Base-by-base conservation (phyloP, 768 basidiomycete species). In the Cyclocybe cylindracea region DNA sequence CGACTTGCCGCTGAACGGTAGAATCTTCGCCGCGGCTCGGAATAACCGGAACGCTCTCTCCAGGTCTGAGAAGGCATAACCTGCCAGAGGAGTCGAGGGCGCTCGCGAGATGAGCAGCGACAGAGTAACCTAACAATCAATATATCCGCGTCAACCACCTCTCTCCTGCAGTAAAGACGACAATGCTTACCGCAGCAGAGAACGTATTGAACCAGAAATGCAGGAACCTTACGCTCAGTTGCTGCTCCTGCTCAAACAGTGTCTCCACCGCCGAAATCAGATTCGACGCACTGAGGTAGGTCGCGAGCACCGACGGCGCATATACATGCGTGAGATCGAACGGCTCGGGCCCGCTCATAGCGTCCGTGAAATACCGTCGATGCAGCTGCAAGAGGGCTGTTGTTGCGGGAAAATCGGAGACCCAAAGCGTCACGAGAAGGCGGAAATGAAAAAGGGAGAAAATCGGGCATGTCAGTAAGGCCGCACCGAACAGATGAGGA, bases 191-290 rank as follows among this genome's bases (percentile, higher is more conserved):
- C 52, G 83, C 83, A 7, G 84, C 84, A 39, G 87, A 87, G 63
- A 87, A 87, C 14, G 80, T 74, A 60, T 89, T 87, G 52, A 85
- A 84, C 87, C 88, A 91, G 59, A 87, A 82, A 63, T 83, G 79
- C 66, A 86, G 76, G 57, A 87, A 85, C 31, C 88, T 77, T 46
- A 78, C 78, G 55, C 80, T 82, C 44, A 89, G 66, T 56, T 84
- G 79, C 7, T 82, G 78, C 61, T 86, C 80, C 54, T 78, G 74
- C 36, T 78, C 70, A 63, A 79, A 84, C 18, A 88, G 67, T 34
- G 71, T 74, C 54, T 83, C 78, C 13, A 87, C 66, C 2, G 80
- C 75, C 56, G 76, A 75, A 31, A 88, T 82, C 46, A 89, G 68
- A 36, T 73, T 81, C 42, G 79, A 76, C 7, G 83, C 79, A 19